Evolutionary conservation across 2,329 filamentous ascomycete genomes (phyloP).

Genomic region (Kalmusia sp.): DNA sequence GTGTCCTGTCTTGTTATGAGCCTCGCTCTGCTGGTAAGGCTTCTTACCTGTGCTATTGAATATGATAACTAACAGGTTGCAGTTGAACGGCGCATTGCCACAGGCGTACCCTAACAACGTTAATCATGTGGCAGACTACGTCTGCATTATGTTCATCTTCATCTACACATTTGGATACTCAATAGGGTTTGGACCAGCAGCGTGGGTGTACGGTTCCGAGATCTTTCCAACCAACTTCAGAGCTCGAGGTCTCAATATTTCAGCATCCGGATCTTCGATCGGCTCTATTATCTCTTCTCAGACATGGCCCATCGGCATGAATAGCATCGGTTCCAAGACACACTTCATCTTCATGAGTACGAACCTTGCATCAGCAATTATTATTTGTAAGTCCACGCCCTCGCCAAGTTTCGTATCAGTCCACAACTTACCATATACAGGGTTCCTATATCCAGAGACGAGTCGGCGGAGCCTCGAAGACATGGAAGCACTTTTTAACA

Average conservation of each 20-base stretch:
- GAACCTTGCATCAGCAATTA: conserved; percentile 51
- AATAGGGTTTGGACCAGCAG: conserved; percentile 63
- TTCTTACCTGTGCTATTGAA: too few relatives aligned
- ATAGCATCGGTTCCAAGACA: conserved; percentile 57
- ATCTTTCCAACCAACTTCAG: conserved; percentile 67
- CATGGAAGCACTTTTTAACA: conserved; percentile 69
- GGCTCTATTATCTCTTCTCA: conserved; percentile 63
- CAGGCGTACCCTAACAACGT: conserved; percentile 59
- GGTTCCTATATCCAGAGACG: conserved; percentile 64
- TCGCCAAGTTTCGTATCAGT: not conserved
- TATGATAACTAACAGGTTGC: conserved; percentile 1
- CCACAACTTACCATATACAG: conserved; percentile 5
- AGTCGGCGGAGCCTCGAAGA: conserved; percentile 65
- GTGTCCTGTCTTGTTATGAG: conserved; percentile 62
- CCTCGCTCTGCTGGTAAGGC: conserved; percentile 58
- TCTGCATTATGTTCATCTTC: conserved; percentile 64
- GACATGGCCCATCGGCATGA: conserved; percentile 63
- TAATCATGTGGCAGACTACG: conserved; percentile 57
- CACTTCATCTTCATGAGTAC: conserved; percentile 66
- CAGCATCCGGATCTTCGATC: conserved; percentile 62
- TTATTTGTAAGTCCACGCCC: conserved; percentile 21
- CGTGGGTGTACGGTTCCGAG: conserved; percentile 68
- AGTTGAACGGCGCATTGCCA: conserved; percentile 64
- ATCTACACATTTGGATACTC: conserved; percentile 66
- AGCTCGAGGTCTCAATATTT: conserved; percentile 63